Evolutionary conservation across 1,284 basidiomycete genomes (phyloP).

Genomic region (Rhodotorula sp.): DNA sequence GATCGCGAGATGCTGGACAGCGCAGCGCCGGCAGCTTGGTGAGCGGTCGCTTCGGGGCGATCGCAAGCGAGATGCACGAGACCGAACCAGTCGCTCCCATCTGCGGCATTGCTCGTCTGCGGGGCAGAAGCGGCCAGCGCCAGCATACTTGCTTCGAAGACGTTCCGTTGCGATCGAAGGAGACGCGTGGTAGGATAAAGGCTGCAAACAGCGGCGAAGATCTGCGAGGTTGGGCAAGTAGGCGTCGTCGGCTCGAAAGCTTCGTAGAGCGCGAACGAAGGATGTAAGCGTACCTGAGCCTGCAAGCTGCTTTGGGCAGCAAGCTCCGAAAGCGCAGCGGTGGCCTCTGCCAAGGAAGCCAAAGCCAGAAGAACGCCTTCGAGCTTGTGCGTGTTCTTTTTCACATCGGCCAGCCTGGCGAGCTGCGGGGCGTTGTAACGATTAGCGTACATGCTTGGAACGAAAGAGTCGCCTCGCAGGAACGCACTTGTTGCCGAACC

Average conservation of each 20-base stretch:
- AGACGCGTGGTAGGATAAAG: not conserved
- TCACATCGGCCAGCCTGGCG: conserved; percentile 55
- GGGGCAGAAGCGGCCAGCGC: conserved; percentile 28
- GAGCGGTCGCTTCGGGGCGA: conserved; percentile 64
- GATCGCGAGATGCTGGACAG: conserved; percentile 65
- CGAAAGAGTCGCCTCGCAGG: not conserved
- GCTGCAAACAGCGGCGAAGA: conserved; percentile 15
- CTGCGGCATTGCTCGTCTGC: conserved; percentile 50
- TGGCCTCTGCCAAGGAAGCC: conserved; percentile 62
- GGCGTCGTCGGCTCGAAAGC: not conserved
- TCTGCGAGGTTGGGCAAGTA: not conserved
- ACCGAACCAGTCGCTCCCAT: conserved; percentile 60
- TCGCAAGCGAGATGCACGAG: conserved; percentile 71
- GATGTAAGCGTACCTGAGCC: not conserved
- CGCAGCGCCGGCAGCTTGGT: conserved; percentile 68
- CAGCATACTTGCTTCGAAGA: conserved; percentile 42
- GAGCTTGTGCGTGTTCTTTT: conserved; percentile 67
- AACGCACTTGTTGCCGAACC: conserved; percentile 50
- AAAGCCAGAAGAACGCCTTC: conserved; percentile 80
- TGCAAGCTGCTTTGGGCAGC: not conserved
- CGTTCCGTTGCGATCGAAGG: not conserved
- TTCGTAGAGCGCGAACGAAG: not conserved
- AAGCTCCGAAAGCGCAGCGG: not conserved
- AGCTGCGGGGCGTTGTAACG: conserved; percentile 52
- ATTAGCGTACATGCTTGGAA: not conserved